phyloP scores from a whole-genome alignment of 371 early-diverging fungal species.

The Encephalitozoon cuniculi region DNA sequence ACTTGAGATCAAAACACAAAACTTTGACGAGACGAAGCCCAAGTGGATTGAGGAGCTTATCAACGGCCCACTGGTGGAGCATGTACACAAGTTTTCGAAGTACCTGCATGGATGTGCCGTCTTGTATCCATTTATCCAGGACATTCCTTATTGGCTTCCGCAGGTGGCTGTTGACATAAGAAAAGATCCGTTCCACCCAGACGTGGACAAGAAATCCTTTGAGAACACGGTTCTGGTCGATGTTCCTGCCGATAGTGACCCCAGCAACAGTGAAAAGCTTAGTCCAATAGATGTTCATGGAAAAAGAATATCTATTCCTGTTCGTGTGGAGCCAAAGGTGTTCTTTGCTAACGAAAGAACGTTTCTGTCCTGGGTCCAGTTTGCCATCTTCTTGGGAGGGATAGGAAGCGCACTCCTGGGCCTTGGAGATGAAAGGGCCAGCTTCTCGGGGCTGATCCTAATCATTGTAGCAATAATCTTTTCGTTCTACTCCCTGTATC shows the following conservation, averaged over 20 bases:
- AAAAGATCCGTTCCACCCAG: slow-evolving; percentile 36
- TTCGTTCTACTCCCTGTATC: slow-evolving; percentile 75
- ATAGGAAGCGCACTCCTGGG: slow-evolving; percentile 60
- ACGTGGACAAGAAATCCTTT: slow-evolving; percentile 15
- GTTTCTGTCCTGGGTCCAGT: slow-evolving; percentile 81
- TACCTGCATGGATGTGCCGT: slow-evolving; percentile 90
- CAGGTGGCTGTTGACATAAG: slow-evolving; percentile 68
- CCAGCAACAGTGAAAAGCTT: neutral
- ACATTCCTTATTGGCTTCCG: slow-evolving; percentile 90
- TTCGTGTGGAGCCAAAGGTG: slow-evolving; percentile 90
- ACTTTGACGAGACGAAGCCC: slow-evolving; percentile 73
- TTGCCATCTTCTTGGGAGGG: slow-evolving; percentile 64
- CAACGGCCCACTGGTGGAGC: slow-evolving; percentile 77
- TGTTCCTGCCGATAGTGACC: slow-evolving; percentile 63
- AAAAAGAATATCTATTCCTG: slow-evolving; percentile 59
- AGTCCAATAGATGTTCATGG: slow-evolving; percentile 20
- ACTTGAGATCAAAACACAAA: slow-evolving; percentile 88
- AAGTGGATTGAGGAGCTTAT: slow-evolving; percentile 84
- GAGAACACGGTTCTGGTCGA: slow-evolving; percentile 63
- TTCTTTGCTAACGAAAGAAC: slow-evolving; percentile 98
- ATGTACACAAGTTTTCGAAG: slow-evolving; percentile 91
- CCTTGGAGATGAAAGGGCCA: slow-evolving; percentile 58
- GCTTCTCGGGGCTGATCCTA: slow-evolving; percentile 64
- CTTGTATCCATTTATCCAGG: slow-evolving; percentile 74
- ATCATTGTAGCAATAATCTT: slow-evolving; percentile 70